phyloP scores from a whole-genome alignment of 1,284 basidiomycete species.

The Golubevia pallescens region DNA sequence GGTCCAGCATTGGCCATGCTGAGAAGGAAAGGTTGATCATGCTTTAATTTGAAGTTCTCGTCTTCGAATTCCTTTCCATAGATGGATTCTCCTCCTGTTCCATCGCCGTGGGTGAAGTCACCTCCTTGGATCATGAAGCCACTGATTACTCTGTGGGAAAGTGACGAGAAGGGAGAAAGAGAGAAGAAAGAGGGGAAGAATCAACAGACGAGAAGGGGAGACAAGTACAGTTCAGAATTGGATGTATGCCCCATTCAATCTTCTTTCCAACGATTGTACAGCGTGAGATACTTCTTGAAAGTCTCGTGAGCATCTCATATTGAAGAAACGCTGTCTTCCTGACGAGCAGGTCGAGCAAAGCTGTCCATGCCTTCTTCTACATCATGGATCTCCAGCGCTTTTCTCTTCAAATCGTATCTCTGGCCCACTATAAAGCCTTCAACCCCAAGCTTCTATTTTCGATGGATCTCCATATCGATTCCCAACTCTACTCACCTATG shows the following conservation, averaged over 20 bases:
- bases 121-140: slow-evolving; percentile 67
- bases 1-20: slow-evolving; percentile 60
- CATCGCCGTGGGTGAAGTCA: slow-evolving; percentile 68
- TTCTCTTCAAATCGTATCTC: too few relatives aligned
- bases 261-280: neutral
- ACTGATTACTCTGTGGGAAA: slow-evolving; percentile 12
- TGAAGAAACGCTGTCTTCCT: neutral
- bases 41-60: slow-evolving; percentile 52
- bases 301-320: slow-evolving; percentile 6
- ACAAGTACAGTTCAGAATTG: neutral
- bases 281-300: neutral
- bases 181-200: neutral
- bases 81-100: slow-evolving; percentile 59
- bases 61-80: slow-evolving; percentile 61
- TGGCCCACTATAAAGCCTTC: too few relatives aligned
- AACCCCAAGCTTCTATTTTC: too few relatives aligned
- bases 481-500: neutral
- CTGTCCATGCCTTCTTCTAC: too few relatives aligned
- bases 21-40: slow-evolving; percentile 52
- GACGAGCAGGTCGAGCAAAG: too few relatives aligned
- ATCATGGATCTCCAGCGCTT: too few relatives aligned
- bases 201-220: neutral
- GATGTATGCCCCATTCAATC: neutral
- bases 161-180: neutral
- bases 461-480: too few relatives aligned